Evolutionary conservation across 495 filamentous ascomycete species (phyloP).

Genomic region (Cercophora newfieldiana): DNA sequence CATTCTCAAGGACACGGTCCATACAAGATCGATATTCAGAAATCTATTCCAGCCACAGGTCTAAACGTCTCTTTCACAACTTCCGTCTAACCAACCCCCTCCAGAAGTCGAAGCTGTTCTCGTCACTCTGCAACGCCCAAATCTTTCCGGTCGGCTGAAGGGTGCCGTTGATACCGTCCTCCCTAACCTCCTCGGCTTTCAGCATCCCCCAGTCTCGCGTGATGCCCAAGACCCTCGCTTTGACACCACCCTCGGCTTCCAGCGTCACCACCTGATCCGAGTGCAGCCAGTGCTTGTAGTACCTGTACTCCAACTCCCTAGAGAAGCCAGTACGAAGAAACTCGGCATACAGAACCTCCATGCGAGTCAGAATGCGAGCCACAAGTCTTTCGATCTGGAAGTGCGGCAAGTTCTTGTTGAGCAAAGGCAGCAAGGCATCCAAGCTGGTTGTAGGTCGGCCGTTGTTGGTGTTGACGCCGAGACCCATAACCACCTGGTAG

Average conservation of each 20-base stretch:
- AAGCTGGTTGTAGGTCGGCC: constrained; percentile 83
- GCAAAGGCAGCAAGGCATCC: constrained; percentile 64
- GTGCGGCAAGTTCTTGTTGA: constrained; percentile 39
- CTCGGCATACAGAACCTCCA: constrained; percentile 73
- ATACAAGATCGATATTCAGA: not conserved
- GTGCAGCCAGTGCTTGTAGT: constrained; percentile 90
- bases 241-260: constrained; percentile 75
- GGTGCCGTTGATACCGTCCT: constrained; percentile 52
- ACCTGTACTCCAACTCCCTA: constrained; percentile 66
- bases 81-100: constrained; percentile 83
- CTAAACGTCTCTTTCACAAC: constrained; percentile 44
- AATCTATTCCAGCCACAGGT: not conserved
- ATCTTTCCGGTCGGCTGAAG: constrained; percentile 67
- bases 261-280: constrained; percentile 86
- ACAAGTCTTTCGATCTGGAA: constrained; percentile 81
- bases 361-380: constrained; percentile 74
- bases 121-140: constrained; percentile 89
- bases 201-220: constrained; percentile 86
- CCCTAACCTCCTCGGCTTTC: constrained; percentile 75
- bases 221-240: constrained; percentile 84
- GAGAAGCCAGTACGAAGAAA: constrained; percentile 77
- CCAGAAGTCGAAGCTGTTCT: constrained; percentile 99
- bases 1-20: no score
- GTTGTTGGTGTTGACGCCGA: constrained; percentile 89
- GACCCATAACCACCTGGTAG: constrained; percentile 86